phyloP scores from a whole-genome alignment of 371 early-diverging fungal species.

The Mycotypha africana region DNA sequence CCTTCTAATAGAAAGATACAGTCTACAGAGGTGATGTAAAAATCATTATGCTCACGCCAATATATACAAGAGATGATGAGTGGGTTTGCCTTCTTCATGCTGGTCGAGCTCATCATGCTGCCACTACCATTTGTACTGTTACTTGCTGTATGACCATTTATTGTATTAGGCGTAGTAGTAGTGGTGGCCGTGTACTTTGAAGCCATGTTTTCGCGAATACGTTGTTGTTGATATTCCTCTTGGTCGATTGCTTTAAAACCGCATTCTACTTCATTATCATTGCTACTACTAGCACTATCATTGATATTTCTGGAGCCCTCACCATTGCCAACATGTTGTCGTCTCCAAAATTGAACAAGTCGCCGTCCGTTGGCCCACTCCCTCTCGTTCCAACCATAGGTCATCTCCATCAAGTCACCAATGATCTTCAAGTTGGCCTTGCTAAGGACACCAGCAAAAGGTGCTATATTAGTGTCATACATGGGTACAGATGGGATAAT shows the following conservation, averaged over 20 bases:
- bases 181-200: slow-evolving; percentile 5
- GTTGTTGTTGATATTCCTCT: slow-evolving; percentile 11
- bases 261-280: slow-evolving; percentile 5
- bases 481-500: too few species aligned
- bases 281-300: too few species aligned
- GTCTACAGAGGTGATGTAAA: too few species aligned
- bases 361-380: slow-evolving; percentile 65
- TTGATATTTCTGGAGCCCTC: too few species aligned
- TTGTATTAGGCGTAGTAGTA: slow-evolving; percentile 3
- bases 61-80: slow-evolving; percentile 37
- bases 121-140: neutral
- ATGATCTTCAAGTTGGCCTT: slow-evolving; percentile 9
- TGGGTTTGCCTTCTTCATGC: neutral
- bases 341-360: slow-evolving; percentile 68
- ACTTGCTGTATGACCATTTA: neutral
- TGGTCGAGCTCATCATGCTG: too few species aligned
- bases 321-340: neutral
- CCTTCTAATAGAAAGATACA: too few species aligned
- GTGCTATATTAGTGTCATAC: too few species aligned
- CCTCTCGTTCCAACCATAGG: slow-evolving; percentile 47
- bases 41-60: too few species aligned
- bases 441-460: slow-evolving; percentile 10
- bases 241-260: slow-evolving; percentile 12
- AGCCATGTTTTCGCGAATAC: slow-evolving; percentile 9
- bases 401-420: slow-evolving; percentile 12